Conservation (phyloP, 257 asterid genomes). For the Nicotiana attenuata region DNA sequence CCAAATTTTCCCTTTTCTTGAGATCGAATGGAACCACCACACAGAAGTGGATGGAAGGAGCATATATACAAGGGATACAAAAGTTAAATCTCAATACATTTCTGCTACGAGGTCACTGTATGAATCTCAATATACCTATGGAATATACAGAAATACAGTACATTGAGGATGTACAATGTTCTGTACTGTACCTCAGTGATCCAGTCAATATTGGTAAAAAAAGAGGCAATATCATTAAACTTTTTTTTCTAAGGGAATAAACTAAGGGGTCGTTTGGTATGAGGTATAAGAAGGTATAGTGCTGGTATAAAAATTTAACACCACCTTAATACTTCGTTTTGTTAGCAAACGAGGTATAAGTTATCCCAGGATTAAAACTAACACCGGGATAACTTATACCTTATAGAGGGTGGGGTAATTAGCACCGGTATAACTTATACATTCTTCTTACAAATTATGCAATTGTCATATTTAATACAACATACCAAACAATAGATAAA, state of each 20-base stretch:
- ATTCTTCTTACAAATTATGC: too few relatives aligned
- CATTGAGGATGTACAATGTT: neutral
- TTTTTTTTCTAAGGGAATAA: neutral
- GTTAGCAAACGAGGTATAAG: too few relatives aligned
- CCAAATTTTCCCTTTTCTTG: neutral
- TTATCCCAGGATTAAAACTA: too few relatives aligned
- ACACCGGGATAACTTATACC: too few relatives aligned
- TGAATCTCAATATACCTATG: neutral
- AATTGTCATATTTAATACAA: too few relatives aligned
- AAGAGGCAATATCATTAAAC: neutral
- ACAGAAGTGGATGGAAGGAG: neutral
- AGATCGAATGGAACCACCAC: neutral
- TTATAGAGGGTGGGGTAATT: too few relatives aligned
- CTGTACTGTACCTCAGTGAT: neutral
- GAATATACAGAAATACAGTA: neutral
- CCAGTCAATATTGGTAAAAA: neutral
- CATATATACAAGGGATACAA: neutral
- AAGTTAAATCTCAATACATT: neutral
- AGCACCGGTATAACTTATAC: too few relatives aligned
- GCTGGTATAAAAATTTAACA: too few relatives aligned
- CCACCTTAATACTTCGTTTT: too few relatives aligned
- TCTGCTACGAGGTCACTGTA: neutral
- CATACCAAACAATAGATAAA: too few relatives aligned
- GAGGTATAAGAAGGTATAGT: too few relatives aligned
- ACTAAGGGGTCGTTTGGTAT: too few relatives aligned